A percentile compares a stretch with the other conserved stretches of the same genome.
Evolutionary conservation across 805 yeast species (phyloP).

Genomic region (Candida saitoana): DNA sequence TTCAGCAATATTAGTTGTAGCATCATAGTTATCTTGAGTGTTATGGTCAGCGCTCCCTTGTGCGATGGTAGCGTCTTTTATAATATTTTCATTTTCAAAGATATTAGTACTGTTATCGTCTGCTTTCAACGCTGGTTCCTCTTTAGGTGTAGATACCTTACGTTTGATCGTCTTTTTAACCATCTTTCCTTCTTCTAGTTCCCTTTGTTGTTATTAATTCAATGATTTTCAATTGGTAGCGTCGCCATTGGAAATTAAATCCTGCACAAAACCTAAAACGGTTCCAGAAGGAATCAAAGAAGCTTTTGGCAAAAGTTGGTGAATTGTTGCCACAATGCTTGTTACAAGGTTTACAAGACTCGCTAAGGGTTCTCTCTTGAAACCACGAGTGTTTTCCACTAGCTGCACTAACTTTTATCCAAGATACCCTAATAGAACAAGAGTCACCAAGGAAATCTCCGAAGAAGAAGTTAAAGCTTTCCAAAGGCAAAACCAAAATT

Average conservation of each 20-base stretch:
- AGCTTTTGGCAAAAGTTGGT: background rate
- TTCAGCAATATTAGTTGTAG: background rate
- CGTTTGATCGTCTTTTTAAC: background rate
- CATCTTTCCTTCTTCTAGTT: background rate
- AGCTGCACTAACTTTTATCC: background rate
- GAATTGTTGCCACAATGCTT: background rate
- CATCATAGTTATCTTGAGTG: background rate
- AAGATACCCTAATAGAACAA: slow-evolving; percentile 14
- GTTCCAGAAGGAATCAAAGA: background rate
- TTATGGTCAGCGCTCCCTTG: slow-evolving; percentile 2
- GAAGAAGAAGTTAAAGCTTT: slow-evolving; percentile 31
- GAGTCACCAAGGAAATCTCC: slow-evolving; percentile 30
- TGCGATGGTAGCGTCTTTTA: slow-evolving; percentile 4
- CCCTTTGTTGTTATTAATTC: background rate
- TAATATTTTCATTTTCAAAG: background rate
- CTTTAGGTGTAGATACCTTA: too few relatives aligned
- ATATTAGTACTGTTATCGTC: background rate
- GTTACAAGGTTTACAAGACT: background rate
- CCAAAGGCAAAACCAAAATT: slow-evolving; percentile 9
- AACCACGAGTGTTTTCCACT: background rate
- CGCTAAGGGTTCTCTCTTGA: background rate
- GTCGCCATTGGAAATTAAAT: background rate
- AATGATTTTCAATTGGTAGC: background rate
- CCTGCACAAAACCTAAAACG: background rate
- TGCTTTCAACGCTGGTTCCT: background rate